A percentile compares a stretch with the other conserved stretches of the same genome.
Evolutionary conservation across 2,329 filamentous ascomycete species (phyloP).

Genomic region (Aspergillus clavatus): DNA sequence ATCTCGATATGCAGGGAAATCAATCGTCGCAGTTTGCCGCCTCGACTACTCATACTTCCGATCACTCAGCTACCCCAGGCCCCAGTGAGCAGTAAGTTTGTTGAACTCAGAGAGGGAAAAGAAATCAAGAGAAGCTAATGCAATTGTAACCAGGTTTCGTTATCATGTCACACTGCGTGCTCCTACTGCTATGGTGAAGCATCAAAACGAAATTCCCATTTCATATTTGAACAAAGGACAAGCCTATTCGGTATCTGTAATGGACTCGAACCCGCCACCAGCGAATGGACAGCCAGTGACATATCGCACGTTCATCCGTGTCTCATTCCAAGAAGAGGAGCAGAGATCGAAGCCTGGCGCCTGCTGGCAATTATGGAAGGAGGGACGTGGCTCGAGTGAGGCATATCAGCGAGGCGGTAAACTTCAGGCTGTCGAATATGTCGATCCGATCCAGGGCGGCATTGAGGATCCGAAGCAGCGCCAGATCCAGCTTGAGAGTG

Average conservation of each 20-base stretch:
- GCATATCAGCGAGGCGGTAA: conserved; percentile 90
- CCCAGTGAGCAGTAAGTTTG: conserved; percentile 51
- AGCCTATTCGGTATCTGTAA: conserved; percentile 79
- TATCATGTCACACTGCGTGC: conserved; percentile 88
- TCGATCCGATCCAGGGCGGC: conserved; percentile 59
- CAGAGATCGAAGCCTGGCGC: conserved; percentile 76
- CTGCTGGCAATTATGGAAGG: conserved; percentile 93
- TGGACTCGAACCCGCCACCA: conserved; percentile 66
- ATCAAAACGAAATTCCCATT: conserved; percentile 85
- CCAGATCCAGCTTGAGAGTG: conserved; percentile 64
- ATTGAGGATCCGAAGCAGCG: conserved; percentile 54
- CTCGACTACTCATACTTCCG: conserved; percentile 26
- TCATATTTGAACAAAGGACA: conserved; percentile 98
- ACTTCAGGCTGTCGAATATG: conserved; percentile 90
- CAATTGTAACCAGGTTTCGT: conserved; percentile 59
- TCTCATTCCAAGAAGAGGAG: conserved; percentile 95
- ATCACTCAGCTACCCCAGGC: conserved; percentile 24
- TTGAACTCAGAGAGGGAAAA: not conserved
- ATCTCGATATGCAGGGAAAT: conserved; percentile 49
- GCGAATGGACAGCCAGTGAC: conserved; percentile 57
- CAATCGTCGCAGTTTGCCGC: conserved; percentile 45
- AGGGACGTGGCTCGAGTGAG: conserved; percentile 91
- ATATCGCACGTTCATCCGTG: conserved; percentile 87
- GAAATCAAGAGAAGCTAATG: conserved; percentile 11
- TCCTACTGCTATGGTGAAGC: conserved; percentile 88